These are phyloP conservation scores for Annulohypoxylon moriforme DNA, from an alignment of 495 filamentous ascomycete genomes.

Conservation along the genomic window DNA sequence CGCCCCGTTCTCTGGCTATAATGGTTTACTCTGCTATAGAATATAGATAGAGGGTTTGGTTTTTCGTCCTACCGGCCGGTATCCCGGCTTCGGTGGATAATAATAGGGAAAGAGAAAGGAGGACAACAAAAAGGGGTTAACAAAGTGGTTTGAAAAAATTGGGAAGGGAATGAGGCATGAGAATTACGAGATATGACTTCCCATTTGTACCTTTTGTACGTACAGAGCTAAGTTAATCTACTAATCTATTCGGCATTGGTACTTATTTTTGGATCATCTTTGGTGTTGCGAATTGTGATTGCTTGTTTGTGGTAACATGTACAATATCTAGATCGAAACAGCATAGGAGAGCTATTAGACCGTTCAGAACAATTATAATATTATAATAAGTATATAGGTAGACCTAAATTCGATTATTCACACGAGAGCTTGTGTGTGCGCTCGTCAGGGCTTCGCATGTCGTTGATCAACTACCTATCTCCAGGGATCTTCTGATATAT, in stretches of 20 bases:
- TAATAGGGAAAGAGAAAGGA: conserved; percentile 1
- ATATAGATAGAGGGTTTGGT: conserved; percentile 17
- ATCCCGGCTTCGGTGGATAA: conserved; percentile 19
- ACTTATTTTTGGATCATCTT: background rate
- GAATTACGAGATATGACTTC: conserved; percentile 34
- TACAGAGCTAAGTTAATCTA: conserved; percentile 4
- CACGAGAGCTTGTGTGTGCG: background rate
- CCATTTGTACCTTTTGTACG: conserved; percentile 6
- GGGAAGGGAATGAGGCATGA: conserved; percentile 1
- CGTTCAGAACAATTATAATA: background rate
- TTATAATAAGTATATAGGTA: background rate
- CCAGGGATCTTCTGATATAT: background rate
- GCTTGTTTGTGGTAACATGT: background rate
- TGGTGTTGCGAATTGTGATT: background rate
- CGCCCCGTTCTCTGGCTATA: conserved; percentile 1
- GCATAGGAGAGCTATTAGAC: background rate
- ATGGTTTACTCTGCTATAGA: conserved; percentile 23
- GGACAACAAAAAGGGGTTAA: conserved; percentile 11
- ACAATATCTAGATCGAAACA: background rate
- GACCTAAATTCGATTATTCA: background rate
- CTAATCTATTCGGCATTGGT: conserved; percentile 1
- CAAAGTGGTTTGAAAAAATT: conserved; percentile 11
- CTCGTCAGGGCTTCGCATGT: background rate
- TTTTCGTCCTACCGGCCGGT: conserved; percentile 9
- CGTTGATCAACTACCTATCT: background rate